phyloP scores from a whole-genome alignment of 805 yeast genomes.

The Metschnikowia sp. region DNA sequence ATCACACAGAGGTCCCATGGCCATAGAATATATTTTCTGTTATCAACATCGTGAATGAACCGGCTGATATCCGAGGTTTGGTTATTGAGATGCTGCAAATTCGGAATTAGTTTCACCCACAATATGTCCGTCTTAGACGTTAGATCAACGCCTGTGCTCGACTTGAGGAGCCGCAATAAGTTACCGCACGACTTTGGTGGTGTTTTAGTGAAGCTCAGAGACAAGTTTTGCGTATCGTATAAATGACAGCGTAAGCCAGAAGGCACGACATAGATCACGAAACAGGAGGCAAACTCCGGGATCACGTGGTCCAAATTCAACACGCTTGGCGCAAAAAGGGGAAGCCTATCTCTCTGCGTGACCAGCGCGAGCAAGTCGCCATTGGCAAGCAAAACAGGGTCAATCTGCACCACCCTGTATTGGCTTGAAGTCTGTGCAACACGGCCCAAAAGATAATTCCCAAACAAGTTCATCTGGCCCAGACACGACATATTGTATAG shows the following conservation, averaged over 20 bases:
- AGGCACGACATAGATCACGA: constrained; percentile 38
- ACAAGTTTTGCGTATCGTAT: constrained; percentile 25
- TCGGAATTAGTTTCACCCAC: constrained; percentile 72
- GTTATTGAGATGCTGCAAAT: constrained; percentile 64
- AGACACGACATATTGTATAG: constrained; percentile 30
- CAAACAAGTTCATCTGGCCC: constrained; percentile 30
- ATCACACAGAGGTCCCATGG: constrained; percentile 64
- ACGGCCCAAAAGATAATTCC: constrained; percentile 28
- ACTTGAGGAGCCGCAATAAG: constrained; percentile 29
- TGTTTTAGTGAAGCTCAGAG: constrained; percentile 23
- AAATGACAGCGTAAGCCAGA: constrained; percentile 44
- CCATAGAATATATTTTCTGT: constrained; percentile 63
- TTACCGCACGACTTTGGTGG: constrained; percentile 26
- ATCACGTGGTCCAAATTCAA: constrained; percentile 15
- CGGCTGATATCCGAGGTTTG: constrained; percentile 60
- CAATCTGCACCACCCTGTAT: constrained; percentile 29
- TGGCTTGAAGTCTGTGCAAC: constrained; percentile 9
- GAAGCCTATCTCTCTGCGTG: constrained; percentile 22
- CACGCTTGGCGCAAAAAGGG: constrained; percentile 26
- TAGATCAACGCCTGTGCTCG: constrained; percentile 32
- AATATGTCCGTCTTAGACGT: constrained; percentile 24
- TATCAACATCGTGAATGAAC: constrained; percentile 51
- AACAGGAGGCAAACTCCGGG: constrained; percentile 19
- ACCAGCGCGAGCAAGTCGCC: constrained; percentile 39
- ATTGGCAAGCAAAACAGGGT: constrained; percentile 35